phyloP scores from a whole-genome alignment of 2,329 filamentous ascomycete genomes.

The Aspergillus tubingensis region DNA sequence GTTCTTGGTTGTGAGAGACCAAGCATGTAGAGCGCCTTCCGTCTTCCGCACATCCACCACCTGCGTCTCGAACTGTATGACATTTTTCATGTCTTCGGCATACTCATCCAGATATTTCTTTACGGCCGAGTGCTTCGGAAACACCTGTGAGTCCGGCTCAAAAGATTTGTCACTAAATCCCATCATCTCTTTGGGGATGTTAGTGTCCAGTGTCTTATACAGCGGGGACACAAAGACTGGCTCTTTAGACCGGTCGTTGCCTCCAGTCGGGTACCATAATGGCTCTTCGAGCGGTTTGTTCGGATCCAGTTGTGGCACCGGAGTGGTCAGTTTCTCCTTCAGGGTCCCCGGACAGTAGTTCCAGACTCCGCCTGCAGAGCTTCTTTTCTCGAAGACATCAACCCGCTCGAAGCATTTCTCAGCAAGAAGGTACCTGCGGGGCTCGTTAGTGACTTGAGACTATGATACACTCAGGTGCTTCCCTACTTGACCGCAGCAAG shows the following conservation, averaged over 20 bases:
- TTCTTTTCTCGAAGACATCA: conserved; percentile 79
- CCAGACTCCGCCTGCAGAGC: conserved; percentile 80
- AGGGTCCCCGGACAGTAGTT: conserved; percentile 64
- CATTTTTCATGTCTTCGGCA: conserved; percentile 64
- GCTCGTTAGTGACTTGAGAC: conserved; percentile 21
- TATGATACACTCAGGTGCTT: neutral
- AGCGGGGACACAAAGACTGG: conserved; percentile 78
- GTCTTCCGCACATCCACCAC: conserved; percentile 61
- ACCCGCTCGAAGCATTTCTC: conserved; percentile 71
- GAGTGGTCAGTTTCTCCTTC: conserved; percentile 44
- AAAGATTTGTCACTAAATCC: conserved; percentile 72
- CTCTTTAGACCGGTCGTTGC: conserved; percentile 28
- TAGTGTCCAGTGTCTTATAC: conserved; percentile 81
- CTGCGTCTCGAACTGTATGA: conserved; percentile 70
- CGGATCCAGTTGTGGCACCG: conserved; percentile 69
- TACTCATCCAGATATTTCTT: conserved; percentile 74
- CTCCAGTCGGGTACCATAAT: conserved; percentile 47
- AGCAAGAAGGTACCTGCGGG: conserved; percentile 65
- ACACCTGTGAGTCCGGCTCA: conserved; percentile 65
- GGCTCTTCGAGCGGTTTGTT: conserved; percentile 65
- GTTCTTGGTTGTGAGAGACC: conserved; percentile 62
- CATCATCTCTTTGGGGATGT: conserved; percentile 83
- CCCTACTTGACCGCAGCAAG: conserved; percentile 70
- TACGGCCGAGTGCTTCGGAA: conserved; percentile 71
- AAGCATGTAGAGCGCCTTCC: conserved; percentile 46